Base-by-base conservation (phyloP, 768 basidiomycete species). In the Boletus rex-veris region DNA sequence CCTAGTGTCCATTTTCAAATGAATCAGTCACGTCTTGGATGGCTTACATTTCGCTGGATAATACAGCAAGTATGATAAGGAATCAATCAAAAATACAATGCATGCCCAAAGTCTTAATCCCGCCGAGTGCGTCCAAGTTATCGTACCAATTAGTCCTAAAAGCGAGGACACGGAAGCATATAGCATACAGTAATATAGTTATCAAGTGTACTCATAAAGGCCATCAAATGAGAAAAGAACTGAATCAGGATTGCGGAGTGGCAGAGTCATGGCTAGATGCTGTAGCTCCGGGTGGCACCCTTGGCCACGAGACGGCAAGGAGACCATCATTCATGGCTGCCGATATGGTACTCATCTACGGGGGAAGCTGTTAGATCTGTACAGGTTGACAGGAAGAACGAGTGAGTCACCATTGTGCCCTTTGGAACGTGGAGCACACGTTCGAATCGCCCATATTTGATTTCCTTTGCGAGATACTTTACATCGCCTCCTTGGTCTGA, bases 251-350 rank as follows among this genome's bases (percentile, higher is more conserved):
- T 6, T 40, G 38, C 2, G 44, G 30, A 14, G 24, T 9, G 2
- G 39, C 8, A 26, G 52, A 40, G 45, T 55, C 54, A 54, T 49
- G 39, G 12, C 1, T 47, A 9, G 58, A 40, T 41, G 58, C 43
- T 55, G 55, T 61, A 28, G 57, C 42, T 24, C 61, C 61, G 0
- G 59, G 41, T 14, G 71, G 58, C 3, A 39, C 35, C 31, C 70
- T 66, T 2, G 75, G 75, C 75, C 75, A 77, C 8, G 74, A 70
- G 31, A 77, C 37, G 1, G 72, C 53, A 15, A 77, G 65, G 37
- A 77, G 64, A 16, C 75, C 75, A 45, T 75, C 74, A 26, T 58
- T 64, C 62, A 76, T 65, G 9, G 67, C 64, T 11, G 76, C 75
- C n/a, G 66, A 70, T 54, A 76, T 69, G 18, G 69, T 77, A 35